Base-by-base conservation (phyloP, 1,139 yeast genomes). In the Saccharomycopsis crataegensis region DNA sequence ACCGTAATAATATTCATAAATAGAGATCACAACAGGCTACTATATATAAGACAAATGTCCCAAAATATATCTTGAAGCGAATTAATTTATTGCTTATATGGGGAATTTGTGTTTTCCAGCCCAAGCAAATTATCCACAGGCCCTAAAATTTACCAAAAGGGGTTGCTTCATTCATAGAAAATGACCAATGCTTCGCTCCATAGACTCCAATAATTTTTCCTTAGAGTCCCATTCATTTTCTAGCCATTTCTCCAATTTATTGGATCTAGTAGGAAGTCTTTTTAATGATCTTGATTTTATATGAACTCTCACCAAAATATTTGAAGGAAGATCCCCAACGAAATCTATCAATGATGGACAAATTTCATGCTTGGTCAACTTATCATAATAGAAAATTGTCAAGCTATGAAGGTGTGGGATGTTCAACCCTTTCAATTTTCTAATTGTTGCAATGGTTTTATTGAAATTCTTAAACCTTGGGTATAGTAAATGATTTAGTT, bases 171-270 rank as follows among this genome's bases (percentile, higher is more conserved):
- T 36, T 36, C 5, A 36, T 36, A 36, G 40, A 36, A 36, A 36
- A 36, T 36, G 40, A 36, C n/a, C 40, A 36, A 36, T 36, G n/a
- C n/a, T 36, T 3, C 40, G n/a, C 5, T 36, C n/a, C 57, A 69
- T 65, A 43, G 65, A 64, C 6, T 66, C 66, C 33, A 78, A 70
- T 47, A 72, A 59, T 55, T 65, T 71, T 62, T 87, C 95, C 63
- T 86, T 86, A 51, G 77, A 79, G n/a, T 69, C 67, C 96, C 96
- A 88, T 43, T 73, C 68, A 49, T 71, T 71, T 64, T 88, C 96
- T 14, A 88, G 64, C 84, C 90, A 87, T 63, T 78, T 79, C 60
- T 86, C 93, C 43, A 84, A 58, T 58, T 75, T 78, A 43, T 71
- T 68, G 49, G 79, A 70, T 58, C 77, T 81, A 11, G 65, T 58